Evolutionary conservation across 1,284 basidiomycete species (phyloP).

Genomic region (Lentinus polychrous): DNA sequence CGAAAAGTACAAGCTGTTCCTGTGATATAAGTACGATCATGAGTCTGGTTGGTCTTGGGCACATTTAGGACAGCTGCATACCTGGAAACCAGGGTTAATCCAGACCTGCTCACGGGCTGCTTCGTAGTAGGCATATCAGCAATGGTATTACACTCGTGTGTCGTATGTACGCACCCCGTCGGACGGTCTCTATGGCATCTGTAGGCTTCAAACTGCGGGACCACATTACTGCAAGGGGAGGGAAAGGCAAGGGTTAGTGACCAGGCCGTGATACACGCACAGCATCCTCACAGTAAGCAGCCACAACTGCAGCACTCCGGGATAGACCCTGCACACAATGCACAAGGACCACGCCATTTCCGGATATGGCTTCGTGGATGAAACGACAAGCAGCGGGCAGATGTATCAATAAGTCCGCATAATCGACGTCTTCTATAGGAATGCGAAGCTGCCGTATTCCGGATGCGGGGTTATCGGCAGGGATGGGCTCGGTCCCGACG

Average conservation of each 20-base stretch:
- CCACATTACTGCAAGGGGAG: constrained; percentile 58
- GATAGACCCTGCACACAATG: constrained; percentile 82
- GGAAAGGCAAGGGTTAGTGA: neutral
- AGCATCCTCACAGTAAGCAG: constrained; percentile 63
- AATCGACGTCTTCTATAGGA: constrained; percentile 73
- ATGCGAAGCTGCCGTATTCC: constrained; percentile 67
- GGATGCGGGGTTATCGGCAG: constrained; percentile 67
- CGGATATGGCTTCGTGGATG: constrained; percentile 65
- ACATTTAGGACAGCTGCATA: constrained; percentile 8
- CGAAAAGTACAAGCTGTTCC: constrained; percentile 71
- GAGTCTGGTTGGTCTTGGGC: too few relatives aligned
- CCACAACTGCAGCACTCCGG: constrained; percentile 74
- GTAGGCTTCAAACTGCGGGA: constrained; percentile 48
- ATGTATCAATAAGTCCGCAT: constrained; percentile 76
- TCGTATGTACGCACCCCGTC: constrained; percentile 45
- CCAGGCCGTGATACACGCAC: neutral
- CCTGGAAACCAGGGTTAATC: constrained; percentile 64
- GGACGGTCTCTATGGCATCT: constrained; percentile 54
- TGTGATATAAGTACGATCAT: constrained; percentile 21
- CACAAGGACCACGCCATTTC: constrained; percentile 72
- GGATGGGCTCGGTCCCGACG: constrained; percentile 65
- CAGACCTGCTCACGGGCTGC: constrained; percentile 72
- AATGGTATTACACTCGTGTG: neutral
- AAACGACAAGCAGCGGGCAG: constrained; percentile 74
- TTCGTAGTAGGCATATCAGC: constrained; percentile 7